Conservation (phyloP, 2,329 filamentous ascomycete species). For the Zymoseptoria pseudotritici region DNA sequence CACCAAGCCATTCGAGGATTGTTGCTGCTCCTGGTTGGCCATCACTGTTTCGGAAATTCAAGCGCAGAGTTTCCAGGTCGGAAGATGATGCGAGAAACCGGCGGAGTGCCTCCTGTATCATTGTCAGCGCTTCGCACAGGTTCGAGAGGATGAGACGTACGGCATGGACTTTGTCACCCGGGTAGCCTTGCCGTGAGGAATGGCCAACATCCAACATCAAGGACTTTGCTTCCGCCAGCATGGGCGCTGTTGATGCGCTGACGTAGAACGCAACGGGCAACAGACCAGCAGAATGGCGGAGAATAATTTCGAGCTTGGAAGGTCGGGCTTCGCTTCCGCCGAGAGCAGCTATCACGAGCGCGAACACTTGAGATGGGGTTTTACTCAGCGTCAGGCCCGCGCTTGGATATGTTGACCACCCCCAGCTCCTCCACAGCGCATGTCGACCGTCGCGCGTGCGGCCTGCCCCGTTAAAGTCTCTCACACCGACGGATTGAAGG, state of each 20-base stretch:
- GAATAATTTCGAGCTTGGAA: slow-evolving; percentile 20
- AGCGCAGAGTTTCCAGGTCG: slow-evolving; percentile 14
- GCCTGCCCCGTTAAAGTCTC: slow-evolving; percentile 48
- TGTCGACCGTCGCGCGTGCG: slow-evolving; percentile 44
- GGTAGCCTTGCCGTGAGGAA: background rate
- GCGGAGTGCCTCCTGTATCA: slow-evolving; percentile 3
- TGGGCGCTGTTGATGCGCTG: slow-evolving; percentile 5
- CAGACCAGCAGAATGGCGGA: slow-evolving; percentile 8
- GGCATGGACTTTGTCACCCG: background rate
- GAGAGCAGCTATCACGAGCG: slow-evolving; percentile 18
- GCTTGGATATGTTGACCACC: slow-evolving; percentile 22
- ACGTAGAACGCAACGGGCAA: slow-evolving; percentile 10
- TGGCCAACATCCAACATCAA: slow-evolving; percentile 13
- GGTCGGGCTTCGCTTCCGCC: slow-evolving; percentile 11
- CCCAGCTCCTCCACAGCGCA: slow-evolving; percentile 50
- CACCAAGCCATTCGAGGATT: slow-evolving; percentile 8
- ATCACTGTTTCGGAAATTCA: slow-evolving; percentile 18
- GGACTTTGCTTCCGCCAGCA: slow-evolving; percentile 13
- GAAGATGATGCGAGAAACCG: slow-evolving; percentile 16
- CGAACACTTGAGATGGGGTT: slow-evolving; percentile 6
- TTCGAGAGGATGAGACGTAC: background rate
- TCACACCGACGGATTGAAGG: slow-evolving; percentile 50
- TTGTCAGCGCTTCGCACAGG: background rate
- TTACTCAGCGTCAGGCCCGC: background rate
- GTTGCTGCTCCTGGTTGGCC: background rate